phyloP scores from a whole-genome alignment of 2,329 filamentous ascomycete species.

The Clonostachys rosea region DNA sequence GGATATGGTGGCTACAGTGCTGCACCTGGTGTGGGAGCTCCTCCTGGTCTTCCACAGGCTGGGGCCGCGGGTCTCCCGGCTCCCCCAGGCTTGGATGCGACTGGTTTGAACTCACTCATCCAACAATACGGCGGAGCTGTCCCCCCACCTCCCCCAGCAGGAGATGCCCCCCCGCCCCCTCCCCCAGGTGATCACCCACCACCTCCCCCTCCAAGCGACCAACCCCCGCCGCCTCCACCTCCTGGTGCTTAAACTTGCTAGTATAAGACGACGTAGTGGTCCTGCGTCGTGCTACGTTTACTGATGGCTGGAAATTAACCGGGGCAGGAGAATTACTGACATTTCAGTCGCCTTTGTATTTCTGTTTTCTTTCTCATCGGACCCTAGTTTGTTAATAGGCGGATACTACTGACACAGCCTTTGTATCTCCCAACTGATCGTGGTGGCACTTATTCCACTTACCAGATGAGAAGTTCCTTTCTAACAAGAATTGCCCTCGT shows the following conservation, averaged over 20 bases:
- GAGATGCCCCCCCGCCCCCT: slow-evolving; percentile 46
- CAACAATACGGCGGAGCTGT: slow-evolving; percentile 57
- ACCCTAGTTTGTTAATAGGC: no score
- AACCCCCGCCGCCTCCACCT: slow-evolving; percentile 61
- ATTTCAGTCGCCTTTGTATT: no score
- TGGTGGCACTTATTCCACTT: no score
- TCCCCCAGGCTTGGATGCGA: slow-evolving; percentile 41
- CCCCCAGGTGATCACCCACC: slow-evolving; percentile 52
- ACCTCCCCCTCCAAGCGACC: slow-evolving; percentile 59
- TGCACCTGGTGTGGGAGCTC: slow-evolving; percentile 42
- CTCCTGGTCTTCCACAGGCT: slow-evolving; percentile 32
- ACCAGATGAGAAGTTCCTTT: no score
- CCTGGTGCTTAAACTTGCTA: slow-evolving; percentile 21
- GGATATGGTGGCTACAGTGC: slow-evolving; percentile 46
- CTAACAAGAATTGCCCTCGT: no score
- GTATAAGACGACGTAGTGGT: no score
- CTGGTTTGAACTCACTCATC: slow-evolving; percentile 60
- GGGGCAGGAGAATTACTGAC: no score
- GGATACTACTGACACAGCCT: no score
- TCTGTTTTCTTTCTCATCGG: no score
- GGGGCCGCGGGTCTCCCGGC: slow-evolving; percentile 43
- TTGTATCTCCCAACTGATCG: no score
- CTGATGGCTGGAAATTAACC: no score
- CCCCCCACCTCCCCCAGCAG: slow-evolving; percentile 54
- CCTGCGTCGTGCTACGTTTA: no score